Base-by-base conservation (phyloP, 768 basidiomycete genomes). In the Naematelia encephala region DNA sequence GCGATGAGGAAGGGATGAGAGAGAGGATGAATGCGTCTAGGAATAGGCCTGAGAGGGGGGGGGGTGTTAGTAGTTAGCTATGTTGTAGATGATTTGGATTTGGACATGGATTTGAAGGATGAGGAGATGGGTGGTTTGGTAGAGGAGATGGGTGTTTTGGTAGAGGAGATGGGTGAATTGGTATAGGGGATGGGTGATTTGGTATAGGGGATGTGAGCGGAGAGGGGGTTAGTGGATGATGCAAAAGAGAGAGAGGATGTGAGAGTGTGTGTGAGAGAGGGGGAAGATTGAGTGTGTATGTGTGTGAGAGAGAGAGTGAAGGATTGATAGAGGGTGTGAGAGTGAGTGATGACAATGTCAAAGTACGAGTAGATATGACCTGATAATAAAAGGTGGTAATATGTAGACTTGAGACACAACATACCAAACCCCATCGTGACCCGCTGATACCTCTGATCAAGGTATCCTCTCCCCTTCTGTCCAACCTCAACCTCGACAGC, bases 21-120 rank as follows among this genome's bases (percentile, higher is more conserved):
- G 51, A 30, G 27, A 76, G 66, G 30, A 76, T 70, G 66, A 76
- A 76, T 1, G 68, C 74, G 52, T 76, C 74, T 2, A 76, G 58
- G 49, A 76, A 76, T 10, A 72, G 56, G 23, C 67, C 74, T 76
- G 21, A n/a, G n/a, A n/a, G n/a, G n/a, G n/a, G n/a, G n/a, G n/a
- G n/a, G n/a, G n/a, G n/a, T n/a, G n/a, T n/a, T n/a, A n/a, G n/a
- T n/a, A n/a, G n/a, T n/a, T n/a, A n/a, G n/a, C n/a, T n/a, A n/a
- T n/a, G n/a, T n/a, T n/a, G n/a, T n/a, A n/a, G n/a, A n/a, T n/a
- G n/a, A n/a, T n/a, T n/a, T n/a, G n/a, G n/a, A n/a, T n/a, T n/a
- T 16, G 34, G 34, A 8, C 16, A 39, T 39, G 34, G 34, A 39
- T 19, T 51, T 50, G 13, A 58, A 42, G 45, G 3, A 28, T 19